Conservation (phyloP, 163 green algal genomes). For the Prototheca wickerhamii region DNA sequence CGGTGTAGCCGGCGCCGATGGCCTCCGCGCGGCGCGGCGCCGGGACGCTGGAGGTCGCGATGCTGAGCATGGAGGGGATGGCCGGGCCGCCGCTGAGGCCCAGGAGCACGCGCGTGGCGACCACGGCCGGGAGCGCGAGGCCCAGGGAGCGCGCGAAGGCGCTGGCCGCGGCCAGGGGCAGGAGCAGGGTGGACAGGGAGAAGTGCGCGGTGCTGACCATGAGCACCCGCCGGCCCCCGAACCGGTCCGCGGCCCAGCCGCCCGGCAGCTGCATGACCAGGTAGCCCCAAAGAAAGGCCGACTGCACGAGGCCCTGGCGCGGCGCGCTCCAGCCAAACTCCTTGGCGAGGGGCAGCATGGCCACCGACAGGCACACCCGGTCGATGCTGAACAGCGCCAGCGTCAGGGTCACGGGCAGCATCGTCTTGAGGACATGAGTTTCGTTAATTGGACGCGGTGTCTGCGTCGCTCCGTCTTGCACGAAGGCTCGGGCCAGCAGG, state of each 20-base stretch:
- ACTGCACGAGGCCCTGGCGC: constrained; percentile 81
- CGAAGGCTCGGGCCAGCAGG: too few species aligned
- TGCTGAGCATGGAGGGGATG: constrained; percentile 78
- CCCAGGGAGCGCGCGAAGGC: neutral
- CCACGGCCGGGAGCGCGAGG: constrained; percentile 46
- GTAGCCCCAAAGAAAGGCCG: constrained; percentile 98
- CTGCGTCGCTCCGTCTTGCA: too few species aligned
- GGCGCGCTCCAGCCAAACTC: constrained; percentile 85
- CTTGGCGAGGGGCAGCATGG: constrained; percentile 93
- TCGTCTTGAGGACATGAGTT: neutral
- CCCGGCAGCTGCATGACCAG: constrained; percentile 86
- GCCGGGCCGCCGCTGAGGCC: constrained; percentile 92
- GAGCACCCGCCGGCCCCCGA: constrained; percentile 84
- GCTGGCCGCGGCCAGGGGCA: constrained; percentile 58
- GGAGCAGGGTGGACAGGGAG: constrained; percentile 78
- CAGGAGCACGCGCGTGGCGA: constrained; percentile 49
- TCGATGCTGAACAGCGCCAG: constrained; percentile 91
- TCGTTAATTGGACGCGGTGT: neutral
- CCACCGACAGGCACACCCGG: constrained; percentile 89
- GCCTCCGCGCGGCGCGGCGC: constrained; percentile 4
- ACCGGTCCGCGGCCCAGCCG: constrained; percentile 78
- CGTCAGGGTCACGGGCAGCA: constrained; percentile 63
- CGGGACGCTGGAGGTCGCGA: constrained; percentile 56
- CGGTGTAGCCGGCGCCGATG: neutral
- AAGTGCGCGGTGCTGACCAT: constrained; percentile 72